These are phyloP conservation scores for Blastomyces parvus DNA, from an alignment of 2,329 filamentous ascomycete genomes.

Conservation along the genomic window DNA sequence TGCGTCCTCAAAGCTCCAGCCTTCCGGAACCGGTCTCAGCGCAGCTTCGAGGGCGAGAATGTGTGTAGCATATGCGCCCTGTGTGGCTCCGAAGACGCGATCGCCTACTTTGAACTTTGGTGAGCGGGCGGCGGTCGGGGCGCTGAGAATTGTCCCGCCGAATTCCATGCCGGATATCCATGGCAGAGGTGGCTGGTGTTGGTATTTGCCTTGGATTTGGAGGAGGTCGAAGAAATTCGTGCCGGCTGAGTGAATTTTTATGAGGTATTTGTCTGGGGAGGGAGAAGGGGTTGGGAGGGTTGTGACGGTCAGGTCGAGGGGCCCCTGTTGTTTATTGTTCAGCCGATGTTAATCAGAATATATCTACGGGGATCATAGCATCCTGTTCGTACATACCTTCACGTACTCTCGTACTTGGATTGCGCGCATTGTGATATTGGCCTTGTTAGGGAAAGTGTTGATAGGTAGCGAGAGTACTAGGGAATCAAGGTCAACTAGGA, in stretches of 20 bases:
- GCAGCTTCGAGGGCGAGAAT: slow-evolving; percentile 56
- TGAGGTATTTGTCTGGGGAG: slow-evolving; percentile 65
- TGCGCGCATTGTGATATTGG: slow-evolving; percentile 53
- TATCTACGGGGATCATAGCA: too few species aligned
- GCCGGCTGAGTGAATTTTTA: slow-evolving; percentile 75
- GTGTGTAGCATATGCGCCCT: slow-evolving; percentile 78
- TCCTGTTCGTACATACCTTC: slow-evolving; percentile 54
- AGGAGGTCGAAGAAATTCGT: slow-evolving; percentile 97
- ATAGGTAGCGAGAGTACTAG: background rate
- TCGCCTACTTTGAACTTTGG: slow-evolving; percentile 66
- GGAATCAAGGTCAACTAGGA: background rate
- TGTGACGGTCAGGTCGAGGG: slow-evolving; percentile 66
- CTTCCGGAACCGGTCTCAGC: slow-evolving; percentile 64
- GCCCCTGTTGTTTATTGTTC: slow-evolving; percentile 47
- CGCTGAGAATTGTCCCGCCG: slow-evolving; percentile 62
- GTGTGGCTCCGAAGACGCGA: slow-evolving; percentile 74
- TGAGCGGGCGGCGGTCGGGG: slow-evolving; percentile 45
- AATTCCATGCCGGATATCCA: slow-evolving; percentile 87
- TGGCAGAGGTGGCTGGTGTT: slow-evolving; percentile 77
- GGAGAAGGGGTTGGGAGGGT: slow-evolving; percentile 66
- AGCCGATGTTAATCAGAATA: slow-evolving; percentile 5
- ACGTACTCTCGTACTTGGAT: slow-evolving; percentile 67
- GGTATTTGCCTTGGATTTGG: slow-evolving; percentile 92
- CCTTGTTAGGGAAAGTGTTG: background rate
- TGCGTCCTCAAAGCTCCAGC: slow-evolving; percentile 76